phyloP scores from a whole-genome alignment of 352 stramenopile genomes.

The Phytophthora quininea region DNA sequence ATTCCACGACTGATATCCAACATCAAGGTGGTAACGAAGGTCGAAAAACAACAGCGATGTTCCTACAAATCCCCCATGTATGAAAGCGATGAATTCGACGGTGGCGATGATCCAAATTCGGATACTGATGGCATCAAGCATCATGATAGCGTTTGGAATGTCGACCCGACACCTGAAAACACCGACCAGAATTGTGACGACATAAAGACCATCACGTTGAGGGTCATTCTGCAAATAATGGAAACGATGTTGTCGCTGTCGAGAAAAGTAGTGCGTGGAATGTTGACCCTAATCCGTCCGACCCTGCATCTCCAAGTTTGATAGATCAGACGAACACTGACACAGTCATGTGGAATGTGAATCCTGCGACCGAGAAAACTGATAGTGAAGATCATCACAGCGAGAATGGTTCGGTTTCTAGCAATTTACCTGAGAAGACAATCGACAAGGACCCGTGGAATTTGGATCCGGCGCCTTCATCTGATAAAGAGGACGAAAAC shows the following conservation, averaged over 20 bases:
- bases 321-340: background rate
- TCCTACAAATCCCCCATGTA: conserved; percentile 23
- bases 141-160: conserved; percentile 20
- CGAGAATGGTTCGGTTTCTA: background rate
- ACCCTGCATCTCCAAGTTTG: background rate
- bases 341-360: conserved; percentile 22
- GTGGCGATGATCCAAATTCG: conserved; percentile 3
- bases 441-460: conserved; percentile 18
- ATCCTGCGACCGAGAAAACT: conserved; percentile 9
- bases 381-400: background rate
- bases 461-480: conserved; percentile 14
- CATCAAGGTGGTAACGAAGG: background rate
- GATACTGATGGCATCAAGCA: conserved; percentile 1
- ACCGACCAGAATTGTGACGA: background rate
- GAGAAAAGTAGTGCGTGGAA: conserved; percentile 15
- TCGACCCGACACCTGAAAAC: conserved; percentile 13
- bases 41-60: background rate
- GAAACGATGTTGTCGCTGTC: background rate
- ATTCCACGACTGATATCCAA: no score
- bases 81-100: conserved; percentile 46
- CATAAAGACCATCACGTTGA: background rate
- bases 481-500: conserved; percentile 3
- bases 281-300: conserved; percentile 9
- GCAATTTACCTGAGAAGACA: conserved; percentile 1
- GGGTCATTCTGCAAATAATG: background rate